Percentiles rank a stretch among this genome's conserved stretches.
phyloP scores from a whole-genome alignment of 1,284 basidiomycete genomes.

The Prillingera fragicola region DNA sequence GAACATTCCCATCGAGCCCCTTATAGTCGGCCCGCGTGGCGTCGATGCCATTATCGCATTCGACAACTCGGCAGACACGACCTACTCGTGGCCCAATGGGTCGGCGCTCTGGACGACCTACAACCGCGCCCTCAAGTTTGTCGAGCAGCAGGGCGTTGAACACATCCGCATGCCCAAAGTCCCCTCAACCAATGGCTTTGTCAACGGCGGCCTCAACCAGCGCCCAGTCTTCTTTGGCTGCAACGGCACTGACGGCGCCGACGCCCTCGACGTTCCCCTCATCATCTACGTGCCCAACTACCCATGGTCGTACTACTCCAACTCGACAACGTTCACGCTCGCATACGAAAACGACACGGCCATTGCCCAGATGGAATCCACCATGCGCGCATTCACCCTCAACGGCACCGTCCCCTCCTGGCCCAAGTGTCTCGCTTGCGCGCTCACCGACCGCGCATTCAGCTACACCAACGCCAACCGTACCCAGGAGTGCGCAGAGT shows the following conservation, averaged over 20 bases:
- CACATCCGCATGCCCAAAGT: conserved; percentile 47
- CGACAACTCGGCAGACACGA: conserved; percentile 53
- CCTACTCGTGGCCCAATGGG: conserved; percentile 52
- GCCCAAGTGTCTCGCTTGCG: conserved; percentile 49
- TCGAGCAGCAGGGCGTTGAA: conserved; percentile 25
- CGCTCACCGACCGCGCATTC: conserved; percentile 46
- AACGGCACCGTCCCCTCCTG: conserved; percentile 43
- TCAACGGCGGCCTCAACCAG: conserved; percentile 53
- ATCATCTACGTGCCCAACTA: conserved; percentile 51
- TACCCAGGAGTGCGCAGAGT: conserved; percentile 37
- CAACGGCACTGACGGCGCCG: conserved; percentile 45
- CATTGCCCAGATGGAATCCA: conserved; percentile 35
- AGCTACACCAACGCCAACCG: conserved; percentile 32
- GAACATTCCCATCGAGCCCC: conserved; percentile 53
- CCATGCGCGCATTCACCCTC: conserved; percentile 37
- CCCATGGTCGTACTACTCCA: conserved; percentile 48
- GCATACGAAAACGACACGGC: conserved; percentile 43
- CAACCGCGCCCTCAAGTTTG: conserved; percentile 27
- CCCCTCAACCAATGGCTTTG: conserved; percentile 50
- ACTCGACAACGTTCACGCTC: conserved; percentile 47
- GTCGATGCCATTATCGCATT: conserved; percentile 54
- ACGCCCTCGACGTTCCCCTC: conserved; percentile 47
- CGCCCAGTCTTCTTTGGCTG: conserved; percentile 50
- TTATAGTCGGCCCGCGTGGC: conserved; percentile 50
- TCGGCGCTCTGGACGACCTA: conserved; percentile 46